These are phyloP conservation scores for Pseudocercospora eumusae DNA, from an alignment of 2,329 filamentous ascomycete species.

Conservation along the genomic window DNA sequence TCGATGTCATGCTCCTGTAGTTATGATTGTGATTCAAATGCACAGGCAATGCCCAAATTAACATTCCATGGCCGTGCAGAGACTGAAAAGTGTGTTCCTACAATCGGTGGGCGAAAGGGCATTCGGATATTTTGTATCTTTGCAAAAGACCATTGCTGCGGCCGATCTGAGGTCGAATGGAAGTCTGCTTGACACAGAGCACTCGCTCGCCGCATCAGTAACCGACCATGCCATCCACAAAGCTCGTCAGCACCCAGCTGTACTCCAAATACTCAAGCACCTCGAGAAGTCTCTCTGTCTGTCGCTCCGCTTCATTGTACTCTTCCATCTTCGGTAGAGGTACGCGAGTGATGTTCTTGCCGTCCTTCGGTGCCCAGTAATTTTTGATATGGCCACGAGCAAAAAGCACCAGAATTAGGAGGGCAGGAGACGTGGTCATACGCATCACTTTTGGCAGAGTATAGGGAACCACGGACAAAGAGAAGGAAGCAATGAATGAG, in stretches of 20 bases:
- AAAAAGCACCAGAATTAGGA: constrained; percentile 34
- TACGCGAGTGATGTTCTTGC: constrained; percentile 35
- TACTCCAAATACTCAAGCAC: constrained; percentile 41
- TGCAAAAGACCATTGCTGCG: not conserved
- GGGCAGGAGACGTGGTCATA: constrained; percentile 28
- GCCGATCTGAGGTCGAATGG: not conserved
- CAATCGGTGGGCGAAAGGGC: too few relatives aligned
- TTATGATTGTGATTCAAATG: too few relatives aligned
- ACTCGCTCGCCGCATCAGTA: constrained; percentile 3
- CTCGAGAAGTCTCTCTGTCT: constrained; percentile 38
- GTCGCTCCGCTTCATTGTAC: constrained; percentile 41
- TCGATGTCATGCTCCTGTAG: too few relatives aligned
- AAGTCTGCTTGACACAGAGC: not conserved
- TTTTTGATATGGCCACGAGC: constrained; percentile 40
- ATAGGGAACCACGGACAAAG: constrained; percentile 28
- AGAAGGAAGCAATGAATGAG: constrained; percentile 34
- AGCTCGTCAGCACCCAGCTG: constrained; percentile 39
- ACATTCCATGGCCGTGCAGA: too few relatives aligned
- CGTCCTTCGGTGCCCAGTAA: constrained; percentile 40
- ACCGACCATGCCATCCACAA: constrained; percentile 35
- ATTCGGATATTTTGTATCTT: not conserved
- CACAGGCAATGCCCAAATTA: too few relatives aligned
- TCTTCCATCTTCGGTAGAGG: constrained; percentile 38
- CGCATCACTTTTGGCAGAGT: constrained; percentile 26
- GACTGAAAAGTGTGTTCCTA: too few relatives aligned